phyloP scores from a whole-genome alignment of 225 moss, liverwort and hornwort species.

The Straminergon stramineum region DNA sequence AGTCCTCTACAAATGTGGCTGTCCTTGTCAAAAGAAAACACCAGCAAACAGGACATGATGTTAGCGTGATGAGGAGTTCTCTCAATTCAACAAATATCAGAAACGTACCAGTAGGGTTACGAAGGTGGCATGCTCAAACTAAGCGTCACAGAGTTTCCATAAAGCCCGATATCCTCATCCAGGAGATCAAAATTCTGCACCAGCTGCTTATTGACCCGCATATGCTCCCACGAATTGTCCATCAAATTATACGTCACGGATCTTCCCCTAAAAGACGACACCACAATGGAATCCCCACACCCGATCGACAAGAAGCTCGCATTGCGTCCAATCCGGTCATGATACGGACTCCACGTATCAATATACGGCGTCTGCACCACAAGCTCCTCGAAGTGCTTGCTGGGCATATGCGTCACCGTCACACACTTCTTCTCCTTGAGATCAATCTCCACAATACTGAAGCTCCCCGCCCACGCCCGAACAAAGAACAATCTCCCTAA shows the following conservation, averaged over 20 bases:
- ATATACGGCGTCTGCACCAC: constrained; percentile 1
- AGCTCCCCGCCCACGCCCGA: constrained; percentile 21
- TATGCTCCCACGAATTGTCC: constrained; percentile 11
- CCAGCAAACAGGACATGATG: neutral
- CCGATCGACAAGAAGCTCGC: constrained; percentile 30
- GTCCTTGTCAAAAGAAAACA: neutral
- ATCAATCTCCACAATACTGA: constrained; percentile 23
- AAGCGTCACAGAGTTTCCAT: constrained; percentile 22
- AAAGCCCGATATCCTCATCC: constrained; percentile 21
- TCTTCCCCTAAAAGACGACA: constrained; percentile 16
- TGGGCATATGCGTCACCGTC: constrained; percentile 17
- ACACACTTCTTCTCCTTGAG: constrained; percentile 5
- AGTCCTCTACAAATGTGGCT: neutral
- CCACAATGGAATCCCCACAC: constrained; percentile 16
- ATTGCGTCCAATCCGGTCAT: constrained; percentile 27
- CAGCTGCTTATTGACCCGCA: constrained; percentile 17
- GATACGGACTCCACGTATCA: constrained; percentile 29
- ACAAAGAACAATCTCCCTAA: constrained; percentile 18
- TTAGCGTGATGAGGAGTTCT: neutral
- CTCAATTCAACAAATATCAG: neutral
- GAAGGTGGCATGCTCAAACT: constrained; percentile 21
- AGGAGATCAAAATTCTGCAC: constrained; percentile 7
- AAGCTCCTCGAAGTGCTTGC: constrained; percentile 18
- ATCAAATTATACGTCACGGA: constrained; percentile 16
- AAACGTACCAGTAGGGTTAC: neutral